Base-by-base conservation (phyloP, 106 monocot species). In the Acorus gramineus region DNA sequence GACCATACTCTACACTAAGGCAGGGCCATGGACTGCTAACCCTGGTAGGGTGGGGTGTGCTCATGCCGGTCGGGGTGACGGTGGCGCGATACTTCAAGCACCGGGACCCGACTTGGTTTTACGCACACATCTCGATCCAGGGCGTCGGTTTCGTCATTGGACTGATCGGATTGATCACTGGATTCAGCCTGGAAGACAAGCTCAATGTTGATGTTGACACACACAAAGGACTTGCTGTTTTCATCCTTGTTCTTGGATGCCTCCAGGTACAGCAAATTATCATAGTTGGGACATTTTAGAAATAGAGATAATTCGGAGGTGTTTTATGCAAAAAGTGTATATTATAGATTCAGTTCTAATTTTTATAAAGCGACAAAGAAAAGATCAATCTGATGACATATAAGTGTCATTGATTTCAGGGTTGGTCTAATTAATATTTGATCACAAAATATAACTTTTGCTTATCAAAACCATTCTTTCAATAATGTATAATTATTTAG, bases 81-180 rank as follows among this genome's bases (percentile, higher is more conserved):
- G 47, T 73, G 13, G 84, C 88, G 7, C 68, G 84, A 6, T 76
- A 81, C 52, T 78, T 75, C 56, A 89, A 81, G 70, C 10, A 53
- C 2, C 73, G 65, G 69, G 81, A 89, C 44, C 84, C 84, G 0
- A 57, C 60, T 6, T 89, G 88, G 88, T 89, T 84, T 76, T 81
- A 88, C 72, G 47, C 77, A n/a, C 88, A 88, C 53, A 67, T 78
- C 64, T 74, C 70, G 47, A 58, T 88, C 56, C 88, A 88, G 57
- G 69, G 59, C 42, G 6, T 78, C 50, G 84, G 87, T 3, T 88
- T 84, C 64, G 52, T 61, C 45, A 69, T 81, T 8, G 84, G 88
- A 8, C 0, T 78, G 4, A 70, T 64, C 11, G 78, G 74, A 0
- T 44, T 78, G 2, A 48, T 81, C 60, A 56, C 57, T 44, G 88